phyloP scores from a whole-genome alignment of 768 basidiomycete genomes.

The Sporobolomyces phaffii region DNA sequence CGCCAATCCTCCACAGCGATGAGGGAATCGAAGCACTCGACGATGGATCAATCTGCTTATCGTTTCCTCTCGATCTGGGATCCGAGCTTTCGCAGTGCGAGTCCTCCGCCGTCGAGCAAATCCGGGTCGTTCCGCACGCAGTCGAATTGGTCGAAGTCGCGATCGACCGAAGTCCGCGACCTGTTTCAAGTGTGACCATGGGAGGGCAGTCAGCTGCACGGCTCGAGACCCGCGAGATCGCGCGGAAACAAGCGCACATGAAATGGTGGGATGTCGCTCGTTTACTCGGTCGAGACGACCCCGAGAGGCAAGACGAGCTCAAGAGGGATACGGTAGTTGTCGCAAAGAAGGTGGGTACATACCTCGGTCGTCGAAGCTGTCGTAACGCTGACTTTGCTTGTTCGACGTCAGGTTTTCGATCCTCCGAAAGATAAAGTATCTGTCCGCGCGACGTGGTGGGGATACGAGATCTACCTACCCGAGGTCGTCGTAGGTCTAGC shows the following conservation, averaged over 20 bases:
- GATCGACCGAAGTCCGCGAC: background rate
- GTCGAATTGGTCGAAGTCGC: background rate
- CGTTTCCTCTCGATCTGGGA: background rate
- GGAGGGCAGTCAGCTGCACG: no score
- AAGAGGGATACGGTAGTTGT: background rate
- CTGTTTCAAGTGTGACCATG: no score
- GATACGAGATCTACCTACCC: slow-evolving; percentile 19
- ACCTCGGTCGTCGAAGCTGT: no score
- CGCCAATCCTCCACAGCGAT: no score
- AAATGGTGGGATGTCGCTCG: slow-evolving; percentile 23
- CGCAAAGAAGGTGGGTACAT: slow-evolving; percentile 19
- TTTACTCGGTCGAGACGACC: background rate
- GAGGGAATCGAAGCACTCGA: background rate
- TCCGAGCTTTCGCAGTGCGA: background rate
- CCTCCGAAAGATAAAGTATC: slow-evolving; percentile 11
- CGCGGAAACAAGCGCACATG: background rate
- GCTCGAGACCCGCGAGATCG: background rate
- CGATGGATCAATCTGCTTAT: slow-evolving; percentile 16
- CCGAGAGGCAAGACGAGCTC: background rate
- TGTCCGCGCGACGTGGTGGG: slow-evolving; percentile 13
- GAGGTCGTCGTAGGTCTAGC: slow-evolving; percentile 5
- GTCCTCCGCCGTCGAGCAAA: background rate
- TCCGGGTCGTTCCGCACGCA: background rate
- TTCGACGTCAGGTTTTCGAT: background rate
- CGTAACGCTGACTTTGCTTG: no score